Conservation (phyloP, 1,284 basidiomycete species). For the Garcileccinum viscosum region DNA sequence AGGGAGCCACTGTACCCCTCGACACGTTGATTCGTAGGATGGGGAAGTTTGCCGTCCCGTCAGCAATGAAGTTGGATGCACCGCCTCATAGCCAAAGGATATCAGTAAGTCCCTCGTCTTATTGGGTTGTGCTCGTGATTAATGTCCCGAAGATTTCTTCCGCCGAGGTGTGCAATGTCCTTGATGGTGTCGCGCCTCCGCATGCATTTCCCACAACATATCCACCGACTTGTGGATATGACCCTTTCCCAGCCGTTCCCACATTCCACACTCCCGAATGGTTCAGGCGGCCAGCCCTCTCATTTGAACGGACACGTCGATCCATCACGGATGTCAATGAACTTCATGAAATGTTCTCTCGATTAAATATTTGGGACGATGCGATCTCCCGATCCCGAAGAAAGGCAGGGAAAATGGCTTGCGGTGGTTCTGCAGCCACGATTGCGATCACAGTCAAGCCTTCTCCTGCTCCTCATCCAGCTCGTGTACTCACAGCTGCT, state of each 20-base stretch:
- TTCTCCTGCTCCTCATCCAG: constrained; percentile 1
- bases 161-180: background rate
- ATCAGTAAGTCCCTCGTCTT: background rate
- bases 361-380: background rate
- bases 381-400: background rate
- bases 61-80: background rate
- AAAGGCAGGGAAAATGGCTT: background rate
- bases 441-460: background rate
- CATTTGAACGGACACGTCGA: background rate
- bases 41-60: background rate
- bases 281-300: background rate
- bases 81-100: background rate
- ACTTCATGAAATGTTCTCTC: background rate
- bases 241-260: background rate
- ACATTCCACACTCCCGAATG: background rate
- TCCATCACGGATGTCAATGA: background rate
- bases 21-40: background rate
- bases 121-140: background rate
- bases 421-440: background rate
- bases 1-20: background rate
- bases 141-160: background rate
- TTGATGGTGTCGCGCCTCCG: background rate
- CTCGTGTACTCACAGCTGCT: background rate
- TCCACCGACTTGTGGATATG: background rate
- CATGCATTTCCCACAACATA: background rate